Conservation (phyloP, 805 yeast species). For the Ogataea saltuana region DNA sequence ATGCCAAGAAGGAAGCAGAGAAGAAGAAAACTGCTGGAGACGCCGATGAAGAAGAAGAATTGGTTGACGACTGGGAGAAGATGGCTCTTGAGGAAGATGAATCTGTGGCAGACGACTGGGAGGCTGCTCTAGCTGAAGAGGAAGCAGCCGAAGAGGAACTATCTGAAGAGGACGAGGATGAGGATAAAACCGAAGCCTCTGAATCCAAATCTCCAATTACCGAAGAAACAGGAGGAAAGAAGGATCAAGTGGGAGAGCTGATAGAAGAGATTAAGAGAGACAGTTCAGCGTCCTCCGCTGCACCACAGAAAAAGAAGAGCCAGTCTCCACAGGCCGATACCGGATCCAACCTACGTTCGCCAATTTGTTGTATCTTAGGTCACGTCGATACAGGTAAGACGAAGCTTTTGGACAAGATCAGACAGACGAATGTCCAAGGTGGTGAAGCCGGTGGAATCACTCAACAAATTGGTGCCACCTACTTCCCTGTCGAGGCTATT, state of each 20-base stretch:
- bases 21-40: constrained; percentile 44
- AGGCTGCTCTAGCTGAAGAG: constrained; percentile 39
- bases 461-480: constrained; percentile 99
- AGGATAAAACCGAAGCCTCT: constrained; percentile 30
- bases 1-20: constrained; percentile 19
- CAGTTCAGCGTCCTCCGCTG: constrained; percentile 6
- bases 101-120: constrained; percentile 57
- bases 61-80: constrained; percentile 86
- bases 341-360: constrained; percentile 80
- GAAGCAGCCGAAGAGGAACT: constrained; percentile 29
- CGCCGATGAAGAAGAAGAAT: constrained; percentile 51
- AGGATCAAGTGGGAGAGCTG: constrained; percentile 32
- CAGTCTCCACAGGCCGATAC: constrained; percentile 16
- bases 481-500: constrained; percentile 95
- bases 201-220: too few species aligned
- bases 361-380: constrained; percentile 98
- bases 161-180: constrained; percentile 29
- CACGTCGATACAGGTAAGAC: constrained; percentile 99
- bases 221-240: constrained; percentile 30
- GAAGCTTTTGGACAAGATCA: constrained; percentile 90
- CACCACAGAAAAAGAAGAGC: constrained; percentile 17
- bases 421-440: constrained; percentile 99
- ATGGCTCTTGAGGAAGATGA: constrained; percentile 52
- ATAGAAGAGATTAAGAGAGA: constrained; percentile 33
- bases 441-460: constrained; percentile 99